Percentiles rank a stretch among this genome's conserved stretches.
Conservation (phyloP, 768 basidiomycete species). For the Brasilioporus rufonigricans region DNA sequence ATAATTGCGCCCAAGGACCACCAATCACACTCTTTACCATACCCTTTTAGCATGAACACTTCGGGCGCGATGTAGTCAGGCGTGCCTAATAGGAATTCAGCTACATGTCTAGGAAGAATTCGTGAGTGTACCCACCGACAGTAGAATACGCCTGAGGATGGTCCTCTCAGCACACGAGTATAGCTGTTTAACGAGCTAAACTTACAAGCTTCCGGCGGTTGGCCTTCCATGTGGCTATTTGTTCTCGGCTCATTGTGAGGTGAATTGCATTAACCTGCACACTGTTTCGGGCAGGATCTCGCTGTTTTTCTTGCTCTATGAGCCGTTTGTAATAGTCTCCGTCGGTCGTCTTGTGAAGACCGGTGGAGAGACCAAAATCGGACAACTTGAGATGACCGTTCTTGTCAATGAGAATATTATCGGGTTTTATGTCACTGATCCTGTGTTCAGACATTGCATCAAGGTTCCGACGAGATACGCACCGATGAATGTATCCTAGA, state of each 20-base stretch:
- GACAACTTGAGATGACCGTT: slow-evolving; percentile 96
- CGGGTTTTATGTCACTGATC: slow-evolving; percentile 94
- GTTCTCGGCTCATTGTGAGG: slow-evolving; percentile 93
- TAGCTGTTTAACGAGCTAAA: not conserved
- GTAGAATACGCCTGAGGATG: slow-evolving; percentile 87
- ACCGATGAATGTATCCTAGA: slow-evolving; percentile 99
- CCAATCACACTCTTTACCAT: slow-evolving; percentile 99
- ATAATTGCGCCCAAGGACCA: slow-evolving; percentile 99
- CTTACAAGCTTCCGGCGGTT: slow-evolving; percentile 91
- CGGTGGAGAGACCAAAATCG: slow-evolving; percentile 97
- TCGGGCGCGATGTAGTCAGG: slow-evolving; percentile 86
- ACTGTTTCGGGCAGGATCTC: slow-evolving; percentile 77
- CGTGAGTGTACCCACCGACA: slow-evolving; percentile 41
- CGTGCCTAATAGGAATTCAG: slow-evolving; percentile 24
- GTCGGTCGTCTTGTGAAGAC: slow-evolving; percentile 95
- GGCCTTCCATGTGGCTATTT: slow-evolving; percentile 99
- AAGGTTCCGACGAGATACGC: slow-evolving; percentile 23
- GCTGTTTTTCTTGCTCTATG: slow-evolving; percentile 72
- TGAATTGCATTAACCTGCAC: slow-evolving; percentile 98
- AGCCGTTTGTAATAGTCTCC: slow-evolving; percentile 92
- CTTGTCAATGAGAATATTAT: slow-evolving; percentile 98
- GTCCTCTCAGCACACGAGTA: slow-evolving; percentile 4
- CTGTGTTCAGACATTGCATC: slow-evolving; percentile 1
- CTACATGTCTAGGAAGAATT: not conserved
- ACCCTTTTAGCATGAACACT: slow-evolving; percentile 95